Conservation (phyloP, 345 rosid genomes). For the Dipteronia sinensis region DNA sequence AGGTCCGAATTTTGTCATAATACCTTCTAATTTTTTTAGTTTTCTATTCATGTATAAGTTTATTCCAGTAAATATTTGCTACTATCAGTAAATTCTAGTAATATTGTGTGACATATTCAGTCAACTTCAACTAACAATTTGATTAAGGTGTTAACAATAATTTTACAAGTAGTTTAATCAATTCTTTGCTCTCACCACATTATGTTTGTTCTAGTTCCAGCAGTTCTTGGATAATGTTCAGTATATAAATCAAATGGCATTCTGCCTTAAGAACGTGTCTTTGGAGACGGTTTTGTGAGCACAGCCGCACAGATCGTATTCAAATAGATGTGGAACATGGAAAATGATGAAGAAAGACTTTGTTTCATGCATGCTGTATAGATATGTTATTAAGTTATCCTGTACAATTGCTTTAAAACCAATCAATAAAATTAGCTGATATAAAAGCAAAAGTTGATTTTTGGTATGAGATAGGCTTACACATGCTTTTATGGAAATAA, state of each 20-base stretch:
- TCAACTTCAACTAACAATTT: neutral
- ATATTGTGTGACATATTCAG: neutral
- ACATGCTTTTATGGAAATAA: neutral
- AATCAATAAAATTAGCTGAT: neutral
- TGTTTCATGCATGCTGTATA: neutral
- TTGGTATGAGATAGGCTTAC: neutral
- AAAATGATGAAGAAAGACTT: neutral
- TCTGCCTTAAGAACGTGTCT: conserved; percentile 87
- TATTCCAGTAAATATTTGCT: neutral
- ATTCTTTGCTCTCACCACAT: neutral
- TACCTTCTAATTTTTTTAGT: neutral
- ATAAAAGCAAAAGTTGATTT: neutral
- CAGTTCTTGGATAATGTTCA: conserved; percentile 94
- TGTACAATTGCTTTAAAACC: too few species aligned
- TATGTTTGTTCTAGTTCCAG: conserved; percentile 51
- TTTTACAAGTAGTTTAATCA: neutral
- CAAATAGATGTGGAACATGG: neutral
- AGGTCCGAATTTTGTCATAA: too few species aligned
- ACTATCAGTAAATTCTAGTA: neutral
- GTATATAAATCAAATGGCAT: conserved; percentile 81
- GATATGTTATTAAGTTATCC: neutral
- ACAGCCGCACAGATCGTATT: conserved; percentile 33
- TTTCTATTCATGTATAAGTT: neutral
- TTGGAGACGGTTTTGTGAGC: conserved; percentile 94
- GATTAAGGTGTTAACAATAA: neutral